These are phyloP conservation scores for Flueggea neowawraea DNA, from an alignment of 441 rosid genomes.

Conservation along the genomic window DNA sequence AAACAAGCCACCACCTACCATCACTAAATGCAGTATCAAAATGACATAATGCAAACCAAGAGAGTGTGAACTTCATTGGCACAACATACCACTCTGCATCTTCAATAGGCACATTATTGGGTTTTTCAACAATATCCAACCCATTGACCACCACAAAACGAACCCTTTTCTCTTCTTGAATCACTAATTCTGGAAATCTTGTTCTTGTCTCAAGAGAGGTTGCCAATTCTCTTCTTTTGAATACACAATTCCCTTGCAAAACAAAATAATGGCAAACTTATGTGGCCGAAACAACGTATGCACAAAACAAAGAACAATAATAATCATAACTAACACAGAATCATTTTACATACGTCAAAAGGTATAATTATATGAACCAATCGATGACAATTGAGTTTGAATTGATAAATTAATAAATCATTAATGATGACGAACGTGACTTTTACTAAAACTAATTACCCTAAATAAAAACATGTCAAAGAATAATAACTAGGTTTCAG, in stretches of 20 bases:
- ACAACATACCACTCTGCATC: conserved; percentile 84
- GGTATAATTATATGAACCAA: too few species aligned
- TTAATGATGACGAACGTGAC: too few species aligned
- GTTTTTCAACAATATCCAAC: conserved; percentile 85
- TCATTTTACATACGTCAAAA: neutral
- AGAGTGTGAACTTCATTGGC: conserved; percentile 1
- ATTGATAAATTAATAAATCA: too few species aligned
- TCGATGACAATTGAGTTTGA: too few species aligned
- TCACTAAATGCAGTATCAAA: too few species aligned
- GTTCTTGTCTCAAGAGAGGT: conserved; percentile 92
- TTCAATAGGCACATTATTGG: conserved; percentile 47
- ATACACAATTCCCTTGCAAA: conserved; percentile 54
- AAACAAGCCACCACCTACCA: too few species aligned
- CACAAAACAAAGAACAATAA: neutral
- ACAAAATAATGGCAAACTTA: conserved; percentile 3
- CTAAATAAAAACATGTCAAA: too few species aligned
- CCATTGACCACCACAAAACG: conserved; percentile 97
- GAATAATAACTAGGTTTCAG: too few species aligned
- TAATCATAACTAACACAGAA: neutral
- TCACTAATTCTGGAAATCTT: conserved; percentile 88
- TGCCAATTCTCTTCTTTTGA: conserved; percentile 92
- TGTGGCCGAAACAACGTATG: neutral
- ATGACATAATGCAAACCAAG: neutral
- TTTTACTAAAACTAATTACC: too few species aligned
- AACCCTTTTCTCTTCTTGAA: conserved; percentile 94